These are phyloP conservation scores for Geranomyces michiganensis DNA, from an alignment of 192 early-diverging fungal species.

Conservation along the genomic window DNA sequence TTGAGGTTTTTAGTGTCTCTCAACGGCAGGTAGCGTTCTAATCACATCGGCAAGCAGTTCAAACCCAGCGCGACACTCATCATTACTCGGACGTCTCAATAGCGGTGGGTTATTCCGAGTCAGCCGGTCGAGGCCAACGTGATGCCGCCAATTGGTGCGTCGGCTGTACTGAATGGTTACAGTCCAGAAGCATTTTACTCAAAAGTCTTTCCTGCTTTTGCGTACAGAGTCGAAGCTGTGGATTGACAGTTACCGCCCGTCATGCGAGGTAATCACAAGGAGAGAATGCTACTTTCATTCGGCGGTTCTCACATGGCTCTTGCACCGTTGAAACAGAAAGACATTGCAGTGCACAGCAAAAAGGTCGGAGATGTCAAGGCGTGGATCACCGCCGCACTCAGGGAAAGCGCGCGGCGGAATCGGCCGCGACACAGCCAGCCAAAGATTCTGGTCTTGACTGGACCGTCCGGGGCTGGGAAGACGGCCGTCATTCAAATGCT, in stretches of 20 bases:
- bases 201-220: too few species aligned
- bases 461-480: conserved; percentile 51
- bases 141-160: too few species aligned
- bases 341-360: conserved; percentile 44
- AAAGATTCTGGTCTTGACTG: conserved; percentile 43
- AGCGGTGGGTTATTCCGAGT: too few species aligned
- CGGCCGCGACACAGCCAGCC: neutral
- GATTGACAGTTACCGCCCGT: conserved; percentile 33
- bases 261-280: conserved; percentile 7
- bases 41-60: too few species aligned
- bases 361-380: conserved; percentile 37
- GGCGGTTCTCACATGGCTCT: neutral
- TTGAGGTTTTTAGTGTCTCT: too few species aligned
- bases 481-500: conserved; percentile 44
- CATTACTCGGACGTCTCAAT: too few species aligned
- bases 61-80: too few species aligned
- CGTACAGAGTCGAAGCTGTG: conserved; percentile 26
- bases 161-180: too few species aligned
- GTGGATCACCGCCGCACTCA: conserved; percentile 37
- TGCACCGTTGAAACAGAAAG: conserved; percentile 22
- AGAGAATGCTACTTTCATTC: neutral
- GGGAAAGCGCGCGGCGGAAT: neutral
- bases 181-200: too few species aligned
- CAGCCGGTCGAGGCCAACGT: too few species aligned
- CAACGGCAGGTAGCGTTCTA: too few species aligned